These are phyloP conservation scores for Flaveria ramosissima DNA, from an alignment of 129 eudicot genomes.

Conservation along the genomic window DNA sequence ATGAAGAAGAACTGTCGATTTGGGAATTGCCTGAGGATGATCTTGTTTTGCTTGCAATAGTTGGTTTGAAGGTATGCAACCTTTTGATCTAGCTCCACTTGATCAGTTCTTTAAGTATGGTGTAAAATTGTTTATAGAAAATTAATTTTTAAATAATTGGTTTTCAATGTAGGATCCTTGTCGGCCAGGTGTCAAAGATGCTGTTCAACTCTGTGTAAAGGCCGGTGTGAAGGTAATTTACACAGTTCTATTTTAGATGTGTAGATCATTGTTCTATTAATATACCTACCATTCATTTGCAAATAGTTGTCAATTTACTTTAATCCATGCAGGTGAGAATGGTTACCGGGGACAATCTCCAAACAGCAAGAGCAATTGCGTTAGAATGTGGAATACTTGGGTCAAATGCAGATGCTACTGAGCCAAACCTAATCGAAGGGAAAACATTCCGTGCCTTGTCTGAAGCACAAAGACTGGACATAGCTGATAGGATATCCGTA, in stretches of 20 bases:
- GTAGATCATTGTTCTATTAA: not conserved
- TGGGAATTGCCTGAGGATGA: conserved; percentile 83
- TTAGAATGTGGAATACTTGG: conserved; percentile 85
- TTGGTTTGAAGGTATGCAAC: conserved; percentile 74
- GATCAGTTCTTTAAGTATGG: not conserved
- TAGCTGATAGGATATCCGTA: conserved; percentile 83
- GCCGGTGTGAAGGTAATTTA: conserved; percentile 90
- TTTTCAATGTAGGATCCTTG: conserved; percentile 78
- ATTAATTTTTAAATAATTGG: not conserved
- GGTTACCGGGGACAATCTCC: conserved; percentile 97
- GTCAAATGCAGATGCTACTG: conserved; percentile 72
- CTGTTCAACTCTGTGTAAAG: conserved; percentile 68
- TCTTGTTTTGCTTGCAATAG: conserved; percentile 78
- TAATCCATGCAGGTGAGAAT: conserved; percentile 66
- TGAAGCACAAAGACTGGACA: conserved; percentile 55
- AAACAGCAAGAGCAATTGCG: conserved; percentile 93
- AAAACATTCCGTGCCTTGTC: conserved; percentile 69
- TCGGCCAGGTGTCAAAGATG: conserved; percentile 77
- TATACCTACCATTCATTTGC: not conserved
- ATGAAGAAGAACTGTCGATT: conserved; percentile 59
- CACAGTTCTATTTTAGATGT: not conserved
- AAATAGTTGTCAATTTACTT: conserved; percentile 3
- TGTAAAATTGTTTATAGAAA: not conserved
- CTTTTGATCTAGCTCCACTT: conserved; percentile 11
- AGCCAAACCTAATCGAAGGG: conserved; percentile 91